A percentile compares a stretch with the other conserved stretches of the same genome.
Evolutionary conservation across 768 basidiomycete species (phyloP).

Genomic region (Mrakia gelida): DNA sequence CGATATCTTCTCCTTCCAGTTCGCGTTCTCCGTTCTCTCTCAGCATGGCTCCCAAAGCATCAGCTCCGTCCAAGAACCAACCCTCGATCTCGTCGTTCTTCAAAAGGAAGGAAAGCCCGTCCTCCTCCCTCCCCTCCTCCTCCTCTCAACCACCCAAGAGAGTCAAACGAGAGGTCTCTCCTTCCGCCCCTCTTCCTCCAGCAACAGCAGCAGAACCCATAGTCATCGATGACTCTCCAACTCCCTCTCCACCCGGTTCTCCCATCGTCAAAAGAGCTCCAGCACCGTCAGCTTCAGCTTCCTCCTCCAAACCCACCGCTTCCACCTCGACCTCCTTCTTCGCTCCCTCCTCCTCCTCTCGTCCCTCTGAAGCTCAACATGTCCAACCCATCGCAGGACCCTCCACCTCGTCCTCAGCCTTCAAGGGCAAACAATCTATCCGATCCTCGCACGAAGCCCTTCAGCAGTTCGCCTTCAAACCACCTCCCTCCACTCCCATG

Average conservation of each 20-base stretch:
- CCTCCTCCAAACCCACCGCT: not conserved
- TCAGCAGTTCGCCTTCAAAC: not conserved
- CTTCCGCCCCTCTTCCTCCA: not conserved
- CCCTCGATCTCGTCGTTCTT: constrained; percentile 25
- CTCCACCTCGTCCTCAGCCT: not conserved
- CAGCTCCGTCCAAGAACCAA: not conserved
- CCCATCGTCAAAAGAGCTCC: not conserved
- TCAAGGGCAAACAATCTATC: not conserved
- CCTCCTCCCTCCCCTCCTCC: constrained; percentile 4
- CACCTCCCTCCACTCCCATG: not conserved
- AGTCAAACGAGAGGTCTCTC: not conserved
- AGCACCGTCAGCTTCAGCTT: not conserved
- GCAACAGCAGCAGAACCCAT: constrained; percentile 2
- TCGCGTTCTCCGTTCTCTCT: not conserved
- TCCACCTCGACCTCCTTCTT: not conserved
- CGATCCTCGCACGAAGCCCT: not conserved
- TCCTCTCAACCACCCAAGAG: constrained; percentile 10
- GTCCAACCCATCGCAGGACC: not conserved
- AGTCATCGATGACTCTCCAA: constrained; percentile 2
- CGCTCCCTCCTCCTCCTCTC: not conserved
- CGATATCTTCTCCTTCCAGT: not conserved
- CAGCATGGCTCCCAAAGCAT: constrained; percentile 13
- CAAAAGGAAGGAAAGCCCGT: constrained; percentile 11
- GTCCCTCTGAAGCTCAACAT: not conserved
- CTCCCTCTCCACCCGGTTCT: not conserved